A percentile compares a stretch with the other conserved stretches of the same genome.
These are phyloP conservation scores for Umbelopsis vinacea DNA, from an alignment of 192 early-diverging fungal species.

Conservation along the genomic window DNA sequence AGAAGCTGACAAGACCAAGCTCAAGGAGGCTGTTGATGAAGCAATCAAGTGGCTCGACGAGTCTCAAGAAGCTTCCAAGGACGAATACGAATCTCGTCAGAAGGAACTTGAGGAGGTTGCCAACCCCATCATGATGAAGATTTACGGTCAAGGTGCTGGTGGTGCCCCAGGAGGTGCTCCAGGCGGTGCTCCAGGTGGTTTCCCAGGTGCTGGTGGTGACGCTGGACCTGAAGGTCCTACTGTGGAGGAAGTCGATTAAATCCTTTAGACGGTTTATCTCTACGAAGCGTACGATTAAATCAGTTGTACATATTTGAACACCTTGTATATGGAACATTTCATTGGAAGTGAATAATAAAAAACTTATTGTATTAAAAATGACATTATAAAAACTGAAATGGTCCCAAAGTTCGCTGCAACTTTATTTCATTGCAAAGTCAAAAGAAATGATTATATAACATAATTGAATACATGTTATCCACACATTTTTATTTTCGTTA, in stretches of 20 bases:
- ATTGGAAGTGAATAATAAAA: too few species aligned
- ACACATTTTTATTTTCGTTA: too few species aligned
- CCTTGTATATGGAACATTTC: slow-evolving; percentile 7
- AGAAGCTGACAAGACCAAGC: slow-evolving; percentile 83
- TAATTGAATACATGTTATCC: too few species aligned
- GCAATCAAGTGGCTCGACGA: slow-evolving; percentile 92
- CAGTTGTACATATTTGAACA: slow-evolving; percentile 18
- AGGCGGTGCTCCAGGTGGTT: slow-evolving; percentile 10
- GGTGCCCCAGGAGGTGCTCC: not conserved
- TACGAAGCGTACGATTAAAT: slow-evolving; percentile 17
- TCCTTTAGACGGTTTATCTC: not conserved
- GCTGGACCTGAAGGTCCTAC: slow-evolving; percentile 25
- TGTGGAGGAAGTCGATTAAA: slow-evolving; percentile 38
- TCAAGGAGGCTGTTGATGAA: slow-evolving; percentile 82
- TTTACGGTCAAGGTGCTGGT: slow-evolving; percentile 79
- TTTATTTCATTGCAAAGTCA: too few species aligned
- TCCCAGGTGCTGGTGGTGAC: slow-evolving; percentile 14
- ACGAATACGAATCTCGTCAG: slow-evolving; percentile 91
- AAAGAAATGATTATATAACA: too few species aligned
- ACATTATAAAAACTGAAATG: too few species aligned
- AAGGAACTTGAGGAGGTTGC: slow-evolving; percentile 92
- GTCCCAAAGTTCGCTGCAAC: too few species aligned
- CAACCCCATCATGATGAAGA: slow-evolving; percentile 96
- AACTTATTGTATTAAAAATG: too few species aligned
- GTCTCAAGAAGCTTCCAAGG: slow-evolving; percentile 90